These are phyloP conservation scores for Aspergillus biplanus DNA, from an alignment of 495 filamentous ascomycete genomes.

Conservation along the genomic window DNA sequence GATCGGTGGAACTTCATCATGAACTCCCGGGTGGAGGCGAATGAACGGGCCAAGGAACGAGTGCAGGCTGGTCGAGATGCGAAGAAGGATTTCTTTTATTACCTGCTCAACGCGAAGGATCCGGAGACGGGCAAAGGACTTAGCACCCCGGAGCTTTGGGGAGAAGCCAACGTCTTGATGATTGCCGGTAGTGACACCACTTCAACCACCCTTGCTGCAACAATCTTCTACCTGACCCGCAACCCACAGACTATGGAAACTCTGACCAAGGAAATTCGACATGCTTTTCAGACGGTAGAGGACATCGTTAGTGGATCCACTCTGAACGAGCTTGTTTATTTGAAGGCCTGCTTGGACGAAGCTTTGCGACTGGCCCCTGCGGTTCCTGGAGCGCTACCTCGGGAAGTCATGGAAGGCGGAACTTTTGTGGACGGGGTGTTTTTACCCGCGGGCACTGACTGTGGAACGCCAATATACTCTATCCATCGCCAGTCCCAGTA, in stretches of 20 bases:
- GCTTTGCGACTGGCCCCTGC: slow-evolving; percentile 66
- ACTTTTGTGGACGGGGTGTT: slow-evolving; percentile 55
- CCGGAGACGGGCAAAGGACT: slow-evolving; percentile 67
- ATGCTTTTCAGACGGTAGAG: slow-evolving; percentile 52
- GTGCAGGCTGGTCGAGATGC: slow-evolving; percentile 53
- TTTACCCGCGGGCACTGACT: slow-evolving; percentile 55
- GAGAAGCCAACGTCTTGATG: slow-evolving; percentile 68
- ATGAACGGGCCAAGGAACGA: slow-evolving; percentile 55
- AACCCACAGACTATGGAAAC: slow-evolving; percentile 47
- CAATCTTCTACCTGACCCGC: slow-evolving; percentile 65
- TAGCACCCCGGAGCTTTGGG: slow-evolving; percentile 67
- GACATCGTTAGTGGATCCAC: slow-evolving; percentile 57
- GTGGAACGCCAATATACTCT: slow-evolving; percentile 57
- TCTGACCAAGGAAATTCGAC: slow-evolving; percentile 56
- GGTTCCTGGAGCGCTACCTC: slow-evolving; percentile 57
- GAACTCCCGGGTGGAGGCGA: slow-evolving; percentile 60
- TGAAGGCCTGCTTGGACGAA: slow-evolving; percentile 67
- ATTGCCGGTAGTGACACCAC: slow-evolving; percentile 63
- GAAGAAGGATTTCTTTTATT: slow-evolving; percentile 67
- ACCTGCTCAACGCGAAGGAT: slow-evolving; percentile 60
- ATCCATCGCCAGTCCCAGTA: slow-evolving; percentile 60
- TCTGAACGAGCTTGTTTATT: slow-evolving; percentile 55
- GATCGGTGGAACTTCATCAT: slow-evolving; percentile 65
- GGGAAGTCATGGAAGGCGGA: slow-evolving; percentile 61
- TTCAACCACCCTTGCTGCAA: slow-evolving; percentile 58